Conservation (phyloP, 768 basidiomycete genomes). For the Tephrocybe rancida region DNA sequence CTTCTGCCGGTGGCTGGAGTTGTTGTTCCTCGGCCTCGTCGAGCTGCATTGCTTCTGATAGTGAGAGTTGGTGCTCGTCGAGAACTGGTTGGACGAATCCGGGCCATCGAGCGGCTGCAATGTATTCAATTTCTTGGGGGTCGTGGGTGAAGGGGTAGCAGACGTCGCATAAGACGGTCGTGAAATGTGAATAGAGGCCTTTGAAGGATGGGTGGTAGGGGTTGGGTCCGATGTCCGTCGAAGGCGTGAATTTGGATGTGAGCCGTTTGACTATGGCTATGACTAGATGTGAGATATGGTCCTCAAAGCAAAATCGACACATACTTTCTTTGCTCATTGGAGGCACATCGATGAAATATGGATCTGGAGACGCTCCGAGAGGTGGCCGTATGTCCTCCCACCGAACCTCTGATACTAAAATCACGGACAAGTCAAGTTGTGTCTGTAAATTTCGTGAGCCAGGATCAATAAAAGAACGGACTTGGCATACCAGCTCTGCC, state of each 20-base stretch:
- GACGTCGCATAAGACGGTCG: slow-evolving; percentile 56
- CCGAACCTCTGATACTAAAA: slow-evolving; percentile 63
- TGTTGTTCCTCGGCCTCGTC: slow-evolving; percentile 22
- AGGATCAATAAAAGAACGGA: neutral
- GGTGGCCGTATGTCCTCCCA: slow-evolving; percentile 79
- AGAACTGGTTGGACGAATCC: slow-evolving; percentile 74
- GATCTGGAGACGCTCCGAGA: slow-evolving; percentile 71
- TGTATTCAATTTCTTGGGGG: slow-evolving; percentile 70
- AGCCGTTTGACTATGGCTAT: slow-evolving; percentile 38
- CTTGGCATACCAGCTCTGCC: slow-evolving; percentile 61
- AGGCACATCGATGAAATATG: slow-evolving; percentile 63
- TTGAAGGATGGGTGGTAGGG: slow-evolving; percentile 58
- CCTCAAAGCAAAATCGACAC: slow-evolving; percentile 14
- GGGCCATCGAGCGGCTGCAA: slow-evolving; percentile 81
- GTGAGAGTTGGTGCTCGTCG: slow-evolving; percentile 39
- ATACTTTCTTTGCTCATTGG: slow-evolving; percentile 60
- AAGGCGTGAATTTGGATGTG: slow-evolving; percentile 35
- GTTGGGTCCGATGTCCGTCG: slow-evolving; percentile 8
- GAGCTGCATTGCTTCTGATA: slow-evolving; percentile 21
- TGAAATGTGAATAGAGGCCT: slow-evolving; percentile 67
- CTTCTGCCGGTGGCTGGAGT: slow-evolving; percentile 45
- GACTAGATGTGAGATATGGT: neutral
- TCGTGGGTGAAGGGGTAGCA: slow-evolving; percentile 69
- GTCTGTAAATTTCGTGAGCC: slow-evolving; percentile 40
- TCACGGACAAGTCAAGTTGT: slow-evolving; percentile 55